These are phyloP conservation scores for Neocatenulostroma microsporum DNA, from an alignment of 2,329 filamentous ascomycete species.

Conservation along the genomic window DNA sequence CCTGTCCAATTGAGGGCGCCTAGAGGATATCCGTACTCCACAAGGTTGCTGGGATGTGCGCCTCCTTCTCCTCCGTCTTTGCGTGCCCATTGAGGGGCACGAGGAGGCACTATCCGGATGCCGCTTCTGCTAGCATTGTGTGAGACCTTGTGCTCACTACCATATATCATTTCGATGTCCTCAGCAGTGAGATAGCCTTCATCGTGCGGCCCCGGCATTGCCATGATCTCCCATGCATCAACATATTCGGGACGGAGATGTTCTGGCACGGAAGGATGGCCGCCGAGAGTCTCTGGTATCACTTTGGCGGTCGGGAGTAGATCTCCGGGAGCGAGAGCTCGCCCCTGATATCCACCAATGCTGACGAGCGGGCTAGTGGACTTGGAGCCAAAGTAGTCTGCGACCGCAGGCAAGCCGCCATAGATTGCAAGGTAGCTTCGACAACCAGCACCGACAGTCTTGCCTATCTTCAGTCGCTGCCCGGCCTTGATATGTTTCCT, in stretches of 20 bases:
- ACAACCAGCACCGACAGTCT: constrained; percentile 46
- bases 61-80: constrained; percentile 56
- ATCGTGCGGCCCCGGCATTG: constrained; percentile 51
- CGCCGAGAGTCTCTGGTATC: constrained; percentile 27
- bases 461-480: constrained; percentile 49
- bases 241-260: constrained; percentile 43
- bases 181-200: constrained; percentile 46
- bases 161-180: constrained; percentile 51
- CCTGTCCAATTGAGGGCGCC: constrained; percentile 55
- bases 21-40: constrained; percentile 54
- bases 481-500: constrained; percentile 44
- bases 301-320: constrained; percentile 41
- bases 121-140: constrained; percentile 56
- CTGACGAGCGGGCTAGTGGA: constrained; percentile 51
- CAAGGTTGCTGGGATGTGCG: constrained; percentile 46
- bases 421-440: constrained; percentile 52
- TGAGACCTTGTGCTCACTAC: constrained; percentile 51
- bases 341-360: constrained; percentile 54
- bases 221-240: constrained; percentile 45
- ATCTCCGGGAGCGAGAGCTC: constrained; percentile 49
- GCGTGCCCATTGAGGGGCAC: constrained; percentile 50
- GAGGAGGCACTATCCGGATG: constrained; percentile 51
- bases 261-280: constrained; percentile 36
- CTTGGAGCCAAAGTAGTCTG: constrained; percentile 52
- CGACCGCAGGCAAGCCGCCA: constrained; percentile 47